These are phyloP conservation scores for Xylaria scruposa DNA, from an alignment of 495 filamentous ascomycete species.

Conservation along the genomic window DNA sequence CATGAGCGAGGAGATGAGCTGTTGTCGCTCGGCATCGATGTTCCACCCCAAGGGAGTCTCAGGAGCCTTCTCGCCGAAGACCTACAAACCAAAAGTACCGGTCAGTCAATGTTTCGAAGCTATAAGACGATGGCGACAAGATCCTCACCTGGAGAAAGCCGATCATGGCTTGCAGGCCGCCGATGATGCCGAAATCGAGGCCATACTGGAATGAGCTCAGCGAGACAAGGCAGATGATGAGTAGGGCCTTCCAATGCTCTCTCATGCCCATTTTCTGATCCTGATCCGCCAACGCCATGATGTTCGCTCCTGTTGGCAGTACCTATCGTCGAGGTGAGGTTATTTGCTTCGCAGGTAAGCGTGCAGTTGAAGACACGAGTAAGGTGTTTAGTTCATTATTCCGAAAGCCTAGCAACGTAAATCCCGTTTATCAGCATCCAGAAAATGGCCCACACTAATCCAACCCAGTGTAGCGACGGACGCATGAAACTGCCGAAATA, in stretches of 20 bases:
- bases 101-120: constrained; percentile 20
- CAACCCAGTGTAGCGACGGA: neutral
- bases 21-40: constrained; percentile 58
- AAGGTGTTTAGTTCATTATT: neutral
- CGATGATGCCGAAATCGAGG: constrained; percentile 66
- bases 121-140: too few species aligned
- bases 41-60: constrained; percentile 59
- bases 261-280: constrained; percentile 37
- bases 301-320: neutral
- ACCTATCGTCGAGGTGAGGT: neutral
- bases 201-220: constrained; percentile 68
- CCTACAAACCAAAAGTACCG: constrained; percentile 28
- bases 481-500: constrained; percentile 20
- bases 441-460: neutral
- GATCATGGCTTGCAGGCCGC: constrained; percentile 66
- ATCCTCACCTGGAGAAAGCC: constrained; percentile 60
- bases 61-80: constrained; percentile 51
- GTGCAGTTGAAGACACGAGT: neutral
- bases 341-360: neutral
- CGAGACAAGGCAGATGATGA: constrained; percentile 55
- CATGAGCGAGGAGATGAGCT: constrained; percentile 65
- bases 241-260: constrained; percentile 49
- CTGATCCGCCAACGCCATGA: constrained; percentile 34
- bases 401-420: neutral
- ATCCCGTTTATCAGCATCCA: neutral